These are phyloP conservation scores for Solidago caesia DNA, from an alignment of 129 eudicot species.

Conservation along the genomic window DNA sequence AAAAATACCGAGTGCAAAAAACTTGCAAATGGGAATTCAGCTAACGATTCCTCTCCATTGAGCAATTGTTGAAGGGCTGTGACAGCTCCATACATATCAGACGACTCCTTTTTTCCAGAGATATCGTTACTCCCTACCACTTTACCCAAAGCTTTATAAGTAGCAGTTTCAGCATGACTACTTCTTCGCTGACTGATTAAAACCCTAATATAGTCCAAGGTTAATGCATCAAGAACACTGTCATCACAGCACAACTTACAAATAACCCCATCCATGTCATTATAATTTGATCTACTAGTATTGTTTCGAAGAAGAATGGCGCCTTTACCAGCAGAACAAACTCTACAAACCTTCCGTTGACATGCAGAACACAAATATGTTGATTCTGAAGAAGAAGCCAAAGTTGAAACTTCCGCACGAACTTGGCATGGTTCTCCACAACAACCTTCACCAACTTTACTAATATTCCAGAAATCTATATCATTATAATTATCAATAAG, in stretches of 20 bases:
- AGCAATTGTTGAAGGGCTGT: conserved; percentile 35
- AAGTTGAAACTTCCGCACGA: conserved; percentile 44
- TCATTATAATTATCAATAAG: conserved; percentile 30
- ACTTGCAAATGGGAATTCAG: conserved; percentile 87
- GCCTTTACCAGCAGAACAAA: conserved; percentile 91
- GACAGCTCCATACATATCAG: conserved; percentile 20
- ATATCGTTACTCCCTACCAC: conserved; percentile 52
- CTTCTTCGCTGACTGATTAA: conserved; percentile 60
- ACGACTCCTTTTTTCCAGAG: conserved; percentile 34
- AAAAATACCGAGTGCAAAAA: conserved; percentile 43
- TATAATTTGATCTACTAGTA: conserved; percentile 34
- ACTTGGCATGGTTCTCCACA: conserved; percentile 67
- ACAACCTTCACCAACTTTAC: conserved; percentile 68
- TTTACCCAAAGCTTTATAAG: conserved; percentile 44
- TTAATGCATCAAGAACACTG: conserved; percentile 75
- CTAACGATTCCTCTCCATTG: conserved; percentile 84
- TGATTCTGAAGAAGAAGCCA: conserved; percentile 41
- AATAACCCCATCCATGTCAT: conserved; percentile 63
- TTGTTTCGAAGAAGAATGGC: conserved; percentile 65
- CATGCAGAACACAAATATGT: conserved; percentile 55
- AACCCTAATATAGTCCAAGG: conserved; percentile 72
- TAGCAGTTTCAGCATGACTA: conserved; percentile 53
- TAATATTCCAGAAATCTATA: conserved; percentile 85
- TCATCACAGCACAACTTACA: conserved; percentile 77
- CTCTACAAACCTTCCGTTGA: conserved; percentile 62